Conservation (phyloP, 306 rosid species). For the Sicyos edulis region DNA sequence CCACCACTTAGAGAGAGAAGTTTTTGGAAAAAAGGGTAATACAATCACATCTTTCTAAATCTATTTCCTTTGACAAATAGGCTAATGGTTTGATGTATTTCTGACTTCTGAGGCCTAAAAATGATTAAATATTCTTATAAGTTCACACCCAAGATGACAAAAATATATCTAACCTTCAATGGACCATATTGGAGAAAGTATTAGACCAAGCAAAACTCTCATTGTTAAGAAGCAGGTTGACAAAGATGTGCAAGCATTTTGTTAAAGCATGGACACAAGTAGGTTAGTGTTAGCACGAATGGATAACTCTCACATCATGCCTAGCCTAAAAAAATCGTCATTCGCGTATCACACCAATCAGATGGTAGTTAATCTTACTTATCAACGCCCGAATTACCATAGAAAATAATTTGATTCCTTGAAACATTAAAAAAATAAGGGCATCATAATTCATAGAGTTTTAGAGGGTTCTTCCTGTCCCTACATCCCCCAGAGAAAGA, state of each 20-base stretch:
- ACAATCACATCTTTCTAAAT: not conserved
- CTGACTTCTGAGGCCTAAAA: not conserved
- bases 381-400: not conserved
- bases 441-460: not conserved
- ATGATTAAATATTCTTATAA: not conserved
- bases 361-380: not conserved
- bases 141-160: not conserved
- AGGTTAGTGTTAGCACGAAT: not conserved
- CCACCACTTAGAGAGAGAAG: not conserved
- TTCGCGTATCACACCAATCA: not conserved
- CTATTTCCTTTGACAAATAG: not conserved
- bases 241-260: constrained; percentile 1
- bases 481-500: not conserved
- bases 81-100: not conserved
- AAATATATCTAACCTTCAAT: not conserved
- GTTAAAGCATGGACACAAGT: not conserved
- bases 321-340: not conserved
- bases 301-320: not conserved
- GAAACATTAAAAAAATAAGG: constrained; percentile 9
- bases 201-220: not conserved
- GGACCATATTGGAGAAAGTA: not conserved
- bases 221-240: not conserved
- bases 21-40: not conserved
- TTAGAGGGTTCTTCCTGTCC: not conserved
- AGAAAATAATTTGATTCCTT: constrained; percentile 9